These are phyloP conservation scores for Penicillium paxilli DNA, from an alignment of 495 filamentous ascomycete species.

Conservation along the genomic window DNA sequence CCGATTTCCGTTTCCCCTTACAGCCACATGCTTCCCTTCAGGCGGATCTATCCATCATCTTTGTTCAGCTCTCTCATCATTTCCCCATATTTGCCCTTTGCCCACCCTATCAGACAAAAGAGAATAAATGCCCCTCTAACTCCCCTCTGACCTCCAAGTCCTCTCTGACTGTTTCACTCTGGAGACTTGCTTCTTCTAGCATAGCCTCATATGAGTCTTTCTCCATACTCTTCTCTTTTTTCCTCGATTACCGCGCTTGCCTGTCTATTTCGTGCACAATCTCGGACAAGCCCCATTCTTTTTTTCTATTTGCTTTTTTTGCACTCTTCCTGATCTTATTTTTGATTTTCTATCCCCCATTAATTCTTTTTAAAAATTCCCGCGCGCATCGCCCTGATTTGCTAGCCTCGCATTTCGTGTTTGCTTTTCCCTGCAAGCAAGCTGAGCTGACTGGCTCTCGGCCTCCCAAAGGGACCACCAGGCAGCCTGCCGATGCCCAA, in stretches of 20 bases:
- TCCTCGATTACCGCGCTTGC: slow-evolving; percentile 27
- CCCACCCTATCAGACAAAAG: background rate
- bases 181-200: slow-evolving; percentile 16
- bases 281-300: slow-evolving; percentile 10
- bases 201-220: too few species aligned
- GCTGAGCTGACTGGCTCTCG: slow-evolving; percentile 64
- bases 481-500: slow-evolving; percentile 8
- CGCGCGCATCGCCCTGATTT: slow-evolving; percentile 18
- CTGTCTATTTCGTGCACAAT: slow-evolving; percentile 3
- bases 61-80: too few species aligned
- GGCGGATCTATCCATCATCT: slow-evolving; percentile 24
- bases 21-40: slow-evolving; percentile 13
- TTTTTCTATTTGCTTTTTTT: background rate
- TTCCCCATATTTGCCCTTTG: background rate
- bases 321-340: background rate
- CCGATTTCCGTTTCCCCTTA: slow-evolving; percentile 14
- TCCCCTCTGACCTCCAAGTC: slow-evolving; percentile 5
- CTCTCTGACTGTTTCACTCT: too few species aligned
- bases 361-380: slow-evolving; percentile 1
- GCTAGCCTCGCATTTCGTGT: slow-evolving; percentile 7
- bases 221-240: slow-evolving; percentile 9
- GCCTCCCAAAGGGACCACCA: slow-evolving; percentile 24
- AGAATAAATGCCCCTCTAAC: too few species aligned
- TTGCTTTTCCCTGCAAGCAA: slow-evolving; percentile 16
- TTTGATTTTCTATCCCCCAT: background rate